Evolutionary conservation across 352 stramenopile species (phyloP).

Genomic region (Pythium insidiosum): DNA sequence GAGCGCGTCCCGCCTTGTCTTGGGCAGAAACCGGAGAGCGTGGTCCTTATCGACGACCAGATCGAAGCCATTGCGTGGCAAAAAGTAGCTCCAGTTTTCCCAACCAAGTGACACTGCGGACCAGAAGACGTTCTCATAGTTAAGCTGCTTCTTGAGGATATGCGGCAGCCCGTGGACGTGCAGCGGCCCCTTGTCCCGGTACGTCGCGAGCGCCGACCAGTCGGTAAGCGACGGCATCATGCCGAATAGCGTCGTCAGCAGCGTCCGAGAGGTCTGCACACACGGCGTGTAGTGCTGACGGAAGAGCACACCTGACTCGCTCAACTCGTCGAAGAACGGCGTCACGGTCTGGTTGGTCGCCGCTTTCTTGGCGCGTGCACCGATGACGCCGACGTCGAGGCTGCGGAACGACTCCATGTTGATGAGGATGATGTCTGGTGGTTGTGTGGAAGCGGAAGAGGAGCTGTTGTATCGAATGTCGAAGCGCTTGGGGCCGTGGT

Average conservation of each 20-base stretch:
- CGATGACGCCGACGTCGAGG: slow-evolving; percentile 7
- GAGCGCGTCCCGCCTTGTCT: not conserved
- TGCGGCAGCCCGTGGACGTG: slow-evolving; percentile 5
- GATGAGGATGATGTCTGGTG: slow-evolving; percentile 3
- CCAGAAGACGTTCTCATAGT: slow-evolving; percentile 7
- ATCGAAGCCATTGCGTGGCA: slow-evolving; percentile 5
- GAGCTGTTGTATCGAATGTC: too few species aligned
- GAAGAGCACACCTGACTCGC: slow-evolving; percentile 2
- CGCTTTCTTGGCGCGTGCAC: not conserved
- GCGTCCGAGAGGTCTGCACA: slow-evolving; percentile 9
- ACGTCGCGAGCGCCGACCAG: not conserved
- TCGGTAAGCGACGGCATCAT: slow-evolving; percentile 1
- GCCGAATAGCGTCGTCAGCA: slow-evolving; percentile 5
- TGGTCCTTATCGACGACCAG: not conserved
- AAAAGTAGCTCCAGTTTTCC: slow-evolving; percentile 7
- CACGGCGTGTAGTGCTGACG: slow-evolving; percentile 8
- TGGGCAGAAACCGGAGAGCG: not conserved
- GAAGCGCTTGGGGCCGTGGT: slow-evolving; percentile 6
- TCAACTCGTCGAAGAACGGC: slow-evolving; percentile 7
- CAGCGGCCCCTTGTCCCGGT: not conserved
- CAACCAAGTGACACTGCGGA: slow-evolving; percentile 5
- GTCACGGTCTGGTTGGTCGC: slow-evolving; percentile 5
- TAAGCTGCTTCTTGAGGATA: slow-evolving; percentile 4
- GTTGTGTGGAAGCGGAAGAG: not conserved
- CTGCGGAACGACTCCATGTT: slow-evolving; percentile 9